Conservation (phyloP, 2,329 filamentous ascomycete species). For the Pseudopyricularia javanii region DNA sequence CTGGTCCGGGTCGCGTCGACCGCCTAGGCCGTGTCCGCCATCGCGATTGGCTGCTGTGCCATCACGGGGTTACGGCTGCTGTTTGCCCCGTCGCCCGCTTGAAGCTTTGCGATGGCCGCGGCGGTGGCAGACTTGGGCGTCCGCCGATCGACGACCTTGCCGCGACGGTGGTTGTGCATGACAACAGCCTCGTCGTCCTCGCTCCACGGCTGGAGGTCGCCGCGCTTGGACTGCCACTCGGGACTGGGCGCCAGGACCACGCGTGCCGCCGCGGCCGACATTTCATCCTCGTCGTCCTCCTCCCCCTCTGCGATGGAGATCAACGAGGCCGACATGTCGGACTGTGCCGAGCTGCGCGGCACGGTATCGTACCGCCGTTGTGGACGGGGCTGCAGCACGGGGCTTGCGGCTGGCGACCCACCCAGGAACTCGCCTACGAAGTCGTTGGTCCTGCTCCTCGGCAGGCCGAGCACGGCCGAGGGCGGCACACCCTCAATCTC, state of each 20-base stretch:
- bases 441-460: slow-evolving; percentile 21
- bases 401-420: slow-evolving; percentile 22
- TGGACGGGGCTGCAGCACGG: slow-evolving; percentile 11
- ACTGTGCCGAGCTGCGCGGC: slow-evolving; percentile 14
- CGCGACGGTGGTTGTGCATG: slow-evolving; percentile 10
- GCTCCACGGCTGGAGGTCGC: slow-evolving; percentile 11
- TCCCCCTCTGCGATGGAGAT: slow-evolving; percentile 32
- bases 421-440: slow-evolving; percentile 20
- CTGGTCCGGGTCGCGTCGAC: neutral
- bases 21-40: neutral
- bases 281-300: slow-evolving; percentile 9
- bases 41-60: neutral
- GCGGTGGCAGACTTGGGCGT: neutral
- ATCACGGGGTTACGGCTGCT: neutral
- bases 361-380: slow-evolving; percentile 13
- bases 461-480: slow-evolving; percentile 21
- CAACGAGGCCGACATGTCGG: slow-evolving; percentile 23
- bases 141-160: neutral
- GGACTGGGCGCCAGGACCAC: slow-evolving; percentile 12
- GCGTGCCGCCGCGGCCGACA: slow-evolving; percentile 4
- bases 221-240: slow-evolving; percentile 7
- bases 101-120: neutral
- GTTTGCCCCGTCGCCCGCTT: neutral
- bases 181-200: slow-evolving; percentile 30
- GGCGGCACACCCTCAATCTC: slow-evolving; percentile 21